These are phyloP conservation scores for Ambispora gerdemannii DNA, from an alignment of 192 early-diverging fungal species.

Conservation along the genomic window DNA sequence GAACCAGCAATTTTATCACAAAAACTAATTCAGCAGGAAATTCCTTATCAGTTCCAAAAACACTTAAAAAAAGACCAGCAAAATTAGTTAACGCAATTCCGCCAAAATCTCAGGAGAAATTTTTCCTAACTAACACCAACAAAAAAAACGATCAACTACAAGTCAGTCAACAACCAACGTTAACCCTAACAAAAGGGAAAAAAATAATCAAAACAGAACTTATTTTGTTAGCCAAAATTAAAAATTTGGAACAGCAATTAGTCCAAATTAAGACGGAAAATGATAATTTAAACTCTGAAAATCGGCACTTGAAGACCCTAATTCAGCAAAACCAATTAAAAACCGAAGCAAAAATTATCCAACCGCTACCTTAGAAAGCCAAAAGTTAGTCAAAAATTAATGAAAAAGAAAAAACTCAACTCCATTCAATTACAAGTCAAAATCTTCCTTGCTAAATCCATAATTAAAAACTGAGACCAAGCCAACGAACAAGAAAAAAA, in stretches of 20 bases:
- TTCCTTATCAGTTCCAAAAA: neutral
- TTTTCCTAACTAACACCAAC: too few species aligned
- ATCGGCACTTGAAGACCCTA: neutral
- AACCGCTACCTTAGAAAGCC: neutral
- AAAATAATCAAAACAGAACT: too few species aligned
- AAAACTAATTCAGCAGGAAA: too few species aligned
- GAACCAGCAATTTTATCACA: too few species aligned
- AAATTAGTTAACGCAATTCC: neutral
- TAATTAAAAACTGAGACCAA: too few species aligned
- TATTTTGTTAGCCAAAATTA: neutral
- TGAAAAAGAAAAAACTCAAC: too few species aligned
- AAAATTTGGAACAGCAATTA: neutral
- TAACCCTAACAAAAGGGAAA: neutral
- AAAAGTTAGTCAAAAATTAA: neutral
- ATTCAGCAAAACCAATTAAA: too few species aligned
- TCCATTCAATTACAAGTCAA: too few species aligned
- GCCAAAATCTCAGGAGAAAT: too few species aligned
- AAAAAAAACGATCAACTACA: neutral
- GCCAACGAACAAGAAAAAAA: too few species aligned
- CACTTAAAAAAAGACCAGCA: neutral
- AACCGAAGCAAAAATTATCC: too few species aligned
- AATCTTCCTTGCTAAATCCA: too few species aligned
- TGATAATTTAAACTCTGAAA: neutral
- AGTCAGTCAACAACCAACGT: neutral
- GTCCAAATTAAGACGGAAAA: neutral